A percentile compares a stretch with the other conserved stretches of the same genome.
Evolutionary conservation across 1,284 basidiomycete species (phyloP).

Genomic region (Termitomyces sp.): DNA sequence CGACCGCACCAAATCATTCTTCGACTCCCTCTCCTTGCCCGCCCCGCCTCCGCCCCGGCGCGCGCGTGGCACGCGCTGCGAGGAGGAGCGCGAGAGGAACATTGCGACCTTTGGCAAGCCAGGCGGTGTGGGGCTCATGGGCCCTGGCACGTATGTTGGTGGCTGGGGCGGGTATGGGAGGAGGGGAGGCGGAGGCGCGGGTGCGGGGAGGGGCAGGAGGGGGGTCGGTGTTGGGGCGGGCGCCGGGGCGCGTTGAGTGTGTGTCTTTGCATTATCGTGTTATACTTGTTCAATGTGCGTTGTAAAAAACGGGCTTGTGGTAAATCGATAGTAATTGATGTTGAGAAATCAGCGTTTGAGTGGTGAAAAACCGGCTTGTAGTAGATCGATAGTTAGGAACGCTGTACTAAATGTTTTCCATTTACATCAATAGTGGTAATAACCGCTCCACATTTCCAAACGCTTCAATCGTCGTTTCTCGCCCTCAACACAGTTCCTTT

Average conservation of each 20-base stretch:
- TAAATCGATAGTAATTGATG: too few relatives aligned
- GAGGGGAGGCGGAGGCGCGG: conserved; percentile 21
- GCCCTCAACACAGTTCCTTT: not conserved
- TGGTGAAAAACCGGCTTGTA: too few relatives aligned
- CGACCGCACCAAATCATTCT: conserved; percentile 73
- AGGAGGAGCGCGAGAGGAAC: conserved; percentile 75
- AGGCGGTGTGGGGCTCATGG: conserved; percentile 43
- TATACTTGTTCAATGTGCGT: too few relatives aligned
- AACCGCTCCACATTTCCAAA: not conserved
- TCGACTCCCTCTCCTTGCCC: conserved; percentile 68
- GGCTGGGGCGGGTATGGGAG: conserved; percentile 44
- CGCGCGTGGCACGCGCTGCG: conserved; percentile 52
- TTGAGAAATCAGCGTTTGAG: too few relatives aligned
- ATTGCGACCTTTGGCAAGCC: conserved; percentile 80
- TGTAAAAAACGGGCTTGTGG: too few relatives aligned
- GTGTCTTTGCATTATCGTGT: too few relatives aligned
- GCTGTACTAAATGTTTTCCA: too few relatives aligned
- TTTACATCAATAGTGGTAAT: too few relatives aligned
- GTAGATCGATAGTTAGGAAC: too few relatives aligned
- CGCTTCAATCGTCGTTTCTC: not conserved
- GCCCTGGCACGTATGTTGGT: conserved; percentile 37
- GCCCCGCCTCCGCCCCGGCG: not conserved
- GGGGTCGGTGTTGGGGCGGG: too few relatives aligned
- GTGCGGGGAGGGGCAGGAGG: too few relatives aligned
- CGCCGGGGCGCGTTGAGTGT: too few relatives aligned